Base-by-base conservation (phyloP, 495 filamentous ascomycete genomes). In the Penicillium diatomitis region DNA sequence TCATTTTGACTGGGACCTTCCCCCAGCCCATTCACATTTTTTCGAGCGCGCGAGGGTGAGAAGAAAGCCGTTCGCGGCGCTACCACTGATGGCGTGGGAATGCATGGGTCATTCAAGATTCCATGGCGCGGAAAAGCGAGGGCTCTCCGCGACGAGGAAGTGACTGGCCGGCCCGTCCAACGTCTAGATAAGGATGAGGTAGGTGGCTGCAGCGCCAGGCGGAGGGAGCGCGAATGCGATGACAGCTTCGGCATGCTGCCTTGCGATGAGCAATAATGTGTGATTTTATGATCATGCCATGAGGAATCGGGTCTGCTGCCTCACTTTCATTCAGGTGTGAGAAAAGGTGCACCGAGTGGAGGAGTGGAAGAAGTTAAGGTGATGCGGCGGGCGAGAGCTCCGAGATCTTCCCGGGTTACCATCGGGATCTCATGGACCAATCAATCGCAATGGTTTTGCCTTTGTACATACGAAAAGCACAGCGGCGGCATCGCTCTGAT, bases 211-310 rank as follows among this genome's bases (percentile, higher is more conserved):
- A 45, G 40, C 41, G 53, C 44, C 44, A 46, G 36, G 47, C 32
- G 33, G 32, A 54, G 44, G 52, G 31, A 49, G 51, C 47, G 49
- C 12, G 53, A 40, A 6, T 55, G 41, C 46, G 46, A 41, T 29
- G 57, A 56, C 45, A 65, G 58, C 54, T 66, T 70, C 48, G 64
- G 62, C 69, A 72, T 72, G 53, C 56, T 61, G 57, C 47, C 46
- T 48, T 28, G 28, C 46, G 34, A 20, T 41, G 32, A 48, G 48
- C 38, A 48, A 47, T 41, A n/a, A 7, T 7, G 44, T 30, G 6
- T 7, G 39, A 48, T n/a, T 29, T 28, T 34, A 32, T 29, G 47
- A 48, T 57, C 49, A 57, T 51, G 53, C 43, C 59, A 62, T 60
- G 42, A 20, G 40, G 29, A 30, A 8, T 36, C 38, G 20, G 32